phyloP scores from a whole-genome alignment of 805 yeast genomes.

The Yarrowia sp. region DNA sequence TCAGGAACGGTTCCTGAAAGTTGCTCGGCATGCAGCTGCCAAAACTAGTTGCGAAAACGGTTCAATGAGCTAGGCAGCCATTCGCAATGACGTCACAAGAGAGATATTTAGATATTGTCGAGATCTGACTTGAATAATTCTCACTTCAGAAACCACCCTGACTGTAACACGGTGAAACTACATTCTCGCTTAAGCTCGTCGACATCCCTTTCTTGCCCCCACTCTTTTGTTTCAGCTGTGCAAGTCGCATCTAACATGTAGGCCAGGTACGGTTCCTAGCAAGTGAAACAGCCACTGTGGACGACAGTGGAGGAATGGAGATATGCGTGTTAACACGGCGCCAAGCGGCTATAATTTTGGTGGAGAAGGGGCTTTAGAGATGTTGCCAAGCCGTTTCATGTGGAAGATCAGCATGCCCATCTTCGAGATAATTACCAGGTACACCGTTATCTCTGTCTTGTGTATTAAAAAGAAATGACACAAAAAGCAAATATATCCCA shows the following conservation, averaged over 20 bases:
- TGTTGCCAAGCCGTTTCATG: neutral
- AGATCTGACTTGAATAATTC: no score
- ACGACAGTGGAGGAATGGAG: neutral
- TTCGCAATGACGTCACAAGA: neutral
- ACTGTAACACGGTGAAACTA: no score
- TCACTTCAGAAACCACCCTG: no score
- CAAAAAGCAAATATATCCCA: no score
- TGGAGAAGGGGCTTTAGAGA: neutral
- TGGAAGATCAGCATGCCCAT: neutral
- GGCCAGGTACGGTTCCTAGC: neutral
- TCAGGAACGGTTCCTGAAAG: constrained; percentile 16
- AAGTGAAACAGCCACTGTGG: neutral
- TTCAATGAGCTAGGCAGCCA: no score
- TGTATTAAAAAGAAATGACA: no score
- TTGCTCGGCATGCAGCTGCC: neutral
- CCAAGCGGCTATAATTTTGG: neutral
- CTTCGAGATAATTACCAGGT: no score
- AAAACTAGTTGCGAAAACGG: neutral
- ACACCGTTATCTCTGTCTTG: no score
- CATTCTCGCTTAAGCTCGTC: neutral
- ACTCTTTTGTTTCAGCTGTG: constrained; percentile 2
- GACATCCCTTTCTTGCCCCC: neutral
- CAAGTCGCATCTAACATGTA: neutral
- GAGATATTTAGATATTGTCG: neutral
- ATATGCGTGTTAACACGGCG: neutral